Evolutionary conservation across 306 rosid species (phyloP).

Genomic region (Betula pendula): DNA sequence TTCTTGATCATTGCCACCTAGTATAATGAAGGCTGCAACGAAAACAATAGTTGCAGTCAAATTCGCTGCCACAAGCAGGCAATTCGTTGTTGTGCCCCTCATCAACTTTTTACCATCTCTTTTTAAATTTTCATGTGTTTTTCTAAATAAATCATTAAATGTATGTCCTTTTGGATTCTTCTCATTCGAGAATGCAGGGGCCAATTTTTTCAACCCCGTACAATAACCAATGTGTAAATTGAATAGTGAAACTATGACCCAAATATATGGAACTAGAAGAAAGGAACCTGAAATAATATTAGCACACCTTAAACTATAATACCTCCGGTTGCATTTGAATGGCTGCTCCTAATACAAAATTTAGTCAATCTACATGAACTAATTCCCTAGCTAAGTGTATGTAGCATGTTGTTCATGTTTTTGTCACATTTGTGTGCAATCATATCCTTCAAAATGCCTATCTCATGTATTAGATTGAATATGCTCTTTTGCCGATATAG

Average conservation of each 20-base stretch:
- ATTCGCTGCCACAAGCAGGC: slow-evolving; percentile 50
- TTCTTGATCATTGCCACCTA: slow-evolving; percentile 37
- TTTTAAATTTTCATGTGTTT: slow-evolving; percentile 25
- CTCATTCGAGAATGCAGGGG: slow-evolving; percentile 19
- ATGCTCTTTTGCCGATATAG: slow-evolving; percentile 19
- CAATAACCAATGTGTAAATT: background rate
- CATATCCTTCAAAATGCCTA: slow-evolving; percentile 17
- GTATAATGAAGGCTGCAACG: slow-evolving; percentile 47
- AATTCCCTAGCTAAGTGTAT: slow-evolving; percentile 25
- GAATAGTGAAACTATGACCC: too few relatives aligned
- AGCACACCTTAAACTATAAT: slow-evolving; percentile 23
- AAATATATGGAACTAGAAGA: background rate
- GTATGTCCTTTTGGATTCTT: slow-evolving; percentile 20
- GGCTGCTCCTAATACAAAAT: slow-evolving; percentile 12
- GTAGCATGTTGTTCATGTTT: slow-evolving; percentile 7
- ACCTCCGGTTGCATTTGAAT: slow-evolving; percentile 29
- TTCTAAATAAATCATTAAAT: slow-evolving; percentile 38
- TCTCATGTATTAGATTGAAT: slow-evolving; percentile 17
- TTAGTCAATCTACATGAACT: background rate
- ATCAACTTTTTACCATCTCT: slow-evolving; percentile 51
- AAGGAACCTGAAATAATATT: background rate
- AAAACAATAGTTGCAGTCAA: slow-evolving; percentile 50
- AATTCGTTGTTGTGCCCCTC: slow-evolving; percentile 44
- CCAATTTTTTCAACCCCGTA: slow-evolving; percentile 52
- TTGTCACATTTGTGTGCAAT: background rate